These are phyloP conservation scores for Tetradesmus lagerheimii DNA, from an alignment of 139 green algal genomes.

Conservation along the genomic window DNA sequence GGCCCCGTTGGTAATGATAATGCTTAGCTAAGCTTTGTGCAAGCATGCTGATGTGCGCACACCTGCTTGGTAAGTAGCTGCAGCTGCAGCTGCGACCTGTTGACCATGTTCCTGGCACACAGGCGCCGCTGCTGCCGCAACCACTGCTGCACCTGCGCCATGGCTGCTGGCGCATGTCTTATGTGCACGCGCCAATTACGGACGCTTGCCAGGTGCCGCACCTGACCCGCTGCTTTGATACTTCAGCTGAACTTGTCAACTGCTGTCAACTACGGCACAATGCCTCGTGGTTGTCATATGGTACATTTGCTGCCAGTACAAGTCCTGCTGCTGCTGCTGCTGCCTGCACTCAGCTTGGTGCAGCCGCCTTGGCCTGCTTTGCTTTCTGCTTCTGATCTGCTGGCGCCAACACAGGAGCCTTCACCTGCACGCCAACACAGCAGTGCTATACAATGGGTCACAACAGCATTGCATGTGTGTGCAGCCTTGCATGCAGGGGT, in stretches of 20 bases:
- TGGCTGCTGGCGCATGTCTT: no score
- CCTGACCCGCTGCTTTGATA: no score
- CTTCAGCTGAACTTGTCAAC: no score
- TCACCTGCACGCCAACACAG: conserved; percentile 19
- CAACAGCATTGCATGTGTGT: not conserved
- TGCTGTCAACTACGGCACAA: not conserved
- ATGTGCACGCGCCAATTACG: no score
- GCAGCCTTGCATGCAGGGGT: no score
- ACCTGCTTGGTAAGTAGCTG: no score
- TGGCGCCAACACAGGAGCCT: conserved; percentile 35
- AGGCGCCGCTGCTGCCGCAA: not conserved
- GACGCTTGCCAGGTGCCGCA: no score
- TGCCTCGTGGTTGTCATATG: not conserved
- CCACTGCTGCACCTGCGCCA: not conserved
- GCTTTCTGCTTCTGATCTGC: conserved; percentile 49
- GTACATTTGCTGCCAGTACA: not conserved
- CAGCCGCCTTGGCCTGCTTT: conserved; percentile 32
- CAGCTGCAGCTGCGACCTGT: no score
- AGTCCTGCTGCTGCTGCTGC: not conserved
- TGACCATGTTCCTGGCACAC: not conserved
- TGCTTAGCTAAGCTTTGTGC: no score
- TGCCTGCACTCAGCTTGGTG: not conserved
- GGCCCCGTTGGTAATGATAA: no score
- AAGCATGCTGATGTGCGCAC: no score
- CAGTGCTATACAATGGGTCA: not conserved